Conservation (phyloP, 352 stramenopile genomes). For the Pythium vanterpoolii region DNA sequence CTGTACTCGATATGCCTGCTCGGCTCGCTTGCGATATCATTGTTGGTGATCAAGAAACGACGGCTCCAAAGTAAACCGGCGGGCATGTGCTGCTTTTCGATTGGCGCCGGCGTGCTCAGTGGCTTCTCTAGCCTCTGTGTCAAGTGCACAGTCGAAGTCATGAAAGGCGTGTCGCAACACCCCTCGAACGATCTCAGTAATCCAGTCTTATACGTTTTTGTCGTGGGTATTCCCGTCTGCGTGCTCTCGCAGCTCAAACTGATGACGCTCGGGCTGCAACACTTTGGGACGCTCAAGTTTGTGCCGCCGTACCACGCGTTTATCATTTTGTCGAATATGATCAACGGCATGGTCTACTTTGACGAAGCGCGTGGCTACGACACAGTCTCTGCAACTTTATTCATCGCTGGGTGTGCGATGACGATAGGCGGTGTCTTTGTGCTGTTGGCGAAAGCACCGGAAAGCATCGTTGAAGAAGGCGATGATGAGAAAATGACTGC, state of each 20-base stretch:
- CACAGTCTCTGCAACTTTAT: conserved; percentile 21
- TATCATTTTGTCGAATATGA: conserved; percentile 42
- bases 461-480: not conserved
- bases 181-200: conserved; percentile 25
- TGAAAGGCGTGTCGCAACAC: conserved; percentile 24
- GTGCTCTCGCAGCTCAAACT: conserved; percentile 34
- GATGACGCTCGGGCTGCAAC: conserved; percentile 30
- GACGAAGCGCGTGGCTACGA: conserved; percentile 31
- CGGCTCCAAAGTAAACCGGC: conserved; percentile 8
- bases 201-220: conserved; percentile 25
- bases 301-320: conserved; percentile 43
- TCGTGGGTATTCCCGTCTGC: conserved; percentile 25
- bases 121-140: conserved; percentile 38
- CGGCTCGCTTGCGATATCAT: conserved; percentile 10
- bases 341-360: conserved; percentile 41
- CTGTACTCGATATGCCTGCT: conserved; percentile 28
- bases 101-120: conserved; percentile 31
- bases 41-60: conserved; percentile 16
- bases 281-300: conserved; percentile 47
- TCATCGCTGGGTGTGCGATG: conserved; percentile 27
- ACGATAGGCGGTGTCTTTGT: conserved; percentile 32
- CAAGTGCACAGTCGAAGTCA: conserved; percentile 35
- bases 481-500: not conserved
- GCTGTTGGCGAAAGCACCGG: conserved; percentile 29
- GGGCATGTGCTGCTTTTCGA: conserved; percentile 29